Evolutionary conservation across 164 flowering plant species (phyloP), one percentile per base, ranked within the genome.

Genomic region (Piper longum): DNA sequence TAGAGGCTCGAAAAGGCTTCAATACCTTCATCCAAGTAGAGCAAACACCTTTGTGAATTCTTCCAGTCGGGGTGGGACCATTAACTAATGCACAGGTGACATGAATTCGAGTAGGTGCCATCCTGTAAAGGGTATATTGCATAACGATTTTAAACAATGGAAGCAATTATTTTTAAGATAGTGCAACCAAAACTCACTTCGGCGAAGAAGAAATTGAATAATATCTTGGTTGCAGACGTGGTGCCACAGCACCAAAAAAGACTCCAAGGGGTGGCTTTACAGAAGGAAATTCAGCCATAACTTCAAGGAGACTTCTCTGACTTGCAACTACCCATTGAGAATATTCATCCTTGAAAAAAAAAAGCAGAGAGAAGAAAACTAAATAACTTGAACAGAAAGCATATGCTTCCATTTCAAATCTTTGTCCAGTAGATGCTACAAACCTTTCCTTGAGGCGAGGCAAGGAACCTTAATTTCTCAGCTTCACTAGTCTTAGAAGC

Each of bases 21-120:
- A 36, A 39, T 76, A 93, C 99, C 99, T 90, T 90, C 86, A 93
- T 93, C 99, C 97, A 93, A 65, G 99, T 89, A 48, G 99, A 93
- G 69, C 97, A 90, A 5, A 93, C 73, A 76, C 99, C 99, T 72
- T 82, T 87, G 76, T 93, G 99, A 70, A 90, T 77, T 58, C 99
- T 75, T 43, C 99, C 99, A 2, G 92, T 74, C 11, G 96, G 95
- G 43, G 84, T 88, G 71, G 78, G 86, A 56, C 86, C 97, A 75
- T 81, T 67, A 56, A 92, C 98, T 61, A 92, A 75, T 26, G 96
- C 93, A 82, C 96, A 86, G 14, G 98, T 89, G 51, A 89, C 98
- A 76, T 92, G 98, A 76, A 92, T 88, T 72, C 96, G 79, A 26
- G 89, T 69, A 62, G 89, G 83, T 41, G 84, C 87, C 71, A 92